Percentiles rank a stretch among this genome's conserved stretches.
Evolutionary conservation across 768 basidiomycete species (phyloP).

Genomic region (Boletus rubescentipes): DNA sequence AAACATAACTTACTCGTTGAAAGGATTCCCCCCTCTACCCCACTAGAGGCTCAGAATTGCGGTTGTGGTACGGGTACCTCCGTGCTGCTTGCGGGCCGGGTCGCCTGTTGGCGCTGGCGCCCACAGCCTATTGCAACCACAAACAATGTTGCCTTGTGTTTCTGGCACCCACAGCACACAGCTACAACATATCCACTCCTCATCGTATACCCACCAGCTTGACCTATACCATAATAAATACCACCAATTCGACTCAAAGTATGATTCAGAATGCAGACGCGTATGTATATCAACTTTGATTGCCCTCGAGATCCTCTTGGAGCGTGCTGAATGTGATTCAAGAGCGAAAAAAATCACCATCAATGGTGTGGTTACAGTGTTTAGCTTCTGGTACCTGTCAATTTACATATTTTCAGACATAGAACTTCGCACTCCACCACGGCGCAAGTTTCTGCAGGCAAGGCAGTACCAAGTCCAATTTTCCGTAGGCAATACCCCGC

Average conservation of each 20-base stretch:
- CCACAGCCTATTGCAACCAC: constrained; percentile 16
- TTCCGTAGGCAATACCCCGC: constrained; percentile 5
- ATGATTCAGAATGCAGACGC: neutral
- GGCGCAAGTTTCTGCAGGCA: constrained; percentile 1
- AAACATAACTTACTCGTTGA: neutral
- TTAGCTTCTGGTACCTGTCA: neutral
- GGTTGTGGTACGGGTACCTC: constrained; percentile 8
- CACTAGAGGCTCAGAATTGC: neutral
- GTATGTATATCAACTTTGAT: constrained; percentile 2
- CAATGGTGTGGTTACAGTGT: constrained; percentile 2
- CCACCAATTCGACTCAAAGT: neutral
- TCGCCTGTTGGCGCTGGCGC: constrained; percentile 11
- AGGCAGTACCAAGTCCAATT: constrained; percentile 15
- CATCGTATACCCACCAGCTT: neutral
- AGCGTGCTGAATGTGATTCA: neutral
- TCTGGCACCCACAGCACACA: constrained; percentile 5
- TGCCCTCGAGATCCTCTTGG: neutral
- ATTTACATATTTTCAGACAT: constrained; percentile 5
- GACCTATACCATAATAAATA: constrained; percentile 4
- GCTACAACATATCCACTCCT: neutral
- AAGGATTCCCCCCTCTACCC: neutral
- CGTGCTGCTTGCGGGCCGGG: neutral
- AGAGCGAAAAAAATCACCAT: constrained; percentile 13
- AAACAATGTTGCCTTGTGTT: constrained; percentile 12
- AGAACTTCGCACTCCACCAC: constrained; percentile 8